Base-by-base conservation (phyloP, 805 yeast genomes). In the Kluyveromyces nonfermentans region DNA sequence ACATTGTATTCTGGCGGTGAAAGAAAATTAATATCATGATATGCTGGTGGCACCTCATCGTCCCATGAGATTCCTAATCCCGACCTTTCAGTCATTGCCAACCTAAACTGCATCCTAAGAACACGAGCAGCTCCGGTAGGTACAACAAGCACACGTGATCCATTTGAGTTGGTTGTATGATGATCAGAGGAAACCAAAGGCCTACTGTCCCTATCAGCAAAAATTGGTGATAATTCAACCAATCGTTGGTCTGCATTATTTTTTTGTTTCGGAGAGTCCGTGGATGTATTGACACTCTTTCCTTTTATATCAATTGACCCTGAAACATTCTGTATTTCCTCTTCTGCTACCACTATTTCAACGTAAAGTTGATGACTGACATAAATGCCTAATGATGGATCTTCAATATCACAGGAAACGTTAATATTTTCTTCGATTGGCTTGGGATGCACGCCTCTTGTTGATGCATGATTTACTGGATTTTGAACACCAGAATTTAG, bases 11-110 rank as follows among this genome's bases (percentile, higher is more conserved):
- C 77, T 1, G 98, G 98, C 0, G 98, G 98, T 18, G 89, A 78
- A 35, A 86, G 70, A 0, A 94, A 78, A 22, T 78, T 71, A 17
- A 93, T 88, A 51, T 87, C 90, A 43, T 78, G 86, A 56, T 93
- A 93, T 17, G 88, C 84, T 1, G 99, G 99, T 2, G 99, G 99
- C 15, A 94, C 97, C 63, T 93, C 98, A 59, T 90, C 97, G 63
- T 90, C 97, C 97, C 98, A 93, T 0, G 97, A 84, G 25, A 93
- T 86, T 4, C 98, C 98, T 35, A 93, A 71, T 0, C 99, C 99
- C 0, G 95, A 82, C 47, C 97, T 72, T 59, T 89, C 97, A 2
- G 95, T 84, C 18, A 93, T 65, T 2, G 71, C 69, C n/a, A 90
- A 55, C 51, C 83, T 82, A 66, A 93, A 90, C 62, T 89, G 96